phyloP scores from a whole-genome alignment of 2,329 filamentous ascomycete genomes.

The Apiospora malaysiana region DNA sequence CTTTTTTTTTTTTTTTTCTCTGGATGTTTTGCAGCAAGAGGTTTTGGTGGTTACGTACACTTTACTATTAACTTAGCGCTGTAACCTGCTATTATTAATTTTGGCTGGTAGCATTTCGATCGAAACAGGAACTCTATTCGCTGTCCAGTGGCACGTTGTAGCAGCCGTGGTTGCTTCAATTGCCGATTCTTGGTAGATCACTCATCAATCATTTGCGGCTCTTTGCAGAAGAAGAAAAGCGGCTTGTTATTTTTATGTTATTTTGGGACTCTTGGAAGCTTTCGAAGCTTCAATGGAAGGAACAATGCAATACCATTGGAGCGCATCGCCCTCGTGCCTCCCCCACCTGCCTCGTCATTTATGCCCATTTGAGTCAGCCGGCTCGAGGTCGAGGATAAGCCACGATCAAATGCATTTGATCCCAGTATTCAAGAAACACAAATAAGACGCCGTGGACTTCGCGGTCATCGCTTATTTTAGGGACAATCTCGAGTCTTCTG shows the following conservation, averaged over 20 bases:
- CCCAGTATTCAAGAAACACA: not conserved
- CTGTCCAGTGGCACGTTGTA: not conserved
- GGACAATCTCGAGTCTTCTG: not conserved
- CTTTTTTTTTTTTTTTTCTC: no score
- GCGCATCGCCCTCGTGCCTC: not conserved
- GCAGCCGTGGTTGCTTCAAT: not conserved
- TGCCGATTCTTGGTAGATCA: not conserved
- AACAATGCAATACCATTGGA: not conserved
- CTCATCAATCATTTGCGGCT: not conserved
- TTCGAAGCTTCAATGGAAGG: constrained; percentile 2
- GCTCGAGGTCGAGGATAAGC: not conserved
- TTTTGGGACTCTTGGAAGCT: not conserved
- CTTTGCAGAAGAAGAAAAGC: not conserved
- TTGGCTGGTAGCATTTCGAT: not conserved
- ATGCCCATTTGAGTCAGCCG: not conserved
- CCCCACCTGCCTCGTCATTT: not conserved
- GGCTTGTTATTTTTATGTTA: no score
- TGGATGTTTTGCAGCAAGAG: not conserved
- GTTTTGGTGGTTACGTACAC: not conserved
- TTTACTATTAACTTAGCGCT: not conserved
- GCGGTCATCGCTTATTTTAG: not conserved
- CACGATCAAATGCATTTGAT: not conserved
- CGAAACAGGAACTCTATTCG: not conserved
- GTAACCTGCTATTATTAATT: not conserved
- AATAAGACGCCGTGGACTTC: not conserved